These are phyloP conservation scores for Dendrobium chrysotoxum DNA, from an alignment of 106 monocot species.

Conservation along the genomic window DNA sequence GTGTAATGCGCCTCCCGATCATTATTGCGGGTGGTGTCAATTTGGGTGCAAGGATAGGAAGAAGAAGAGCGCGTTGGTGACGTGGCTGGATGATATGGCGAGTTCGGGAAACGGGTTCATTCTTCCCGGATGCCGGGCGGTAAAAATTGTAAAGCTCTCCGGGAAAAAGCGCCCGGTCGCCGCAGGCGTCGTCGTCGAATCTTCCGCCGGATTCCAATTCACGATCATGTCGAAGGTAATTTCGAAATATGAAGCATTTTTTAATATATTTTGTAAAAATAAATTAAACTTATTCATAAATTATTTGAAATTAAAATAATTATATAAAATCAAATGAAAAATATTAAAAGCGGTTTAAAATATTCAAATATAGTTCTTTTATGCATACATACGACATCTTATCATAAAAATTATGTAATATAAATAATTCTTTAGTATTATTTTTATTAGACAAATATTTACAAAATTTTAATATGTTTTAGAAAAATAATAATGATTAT, in stretches of 20 bases:
- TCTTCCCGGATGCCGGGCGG: constrained; percentile 23
- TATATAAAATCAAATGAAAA: no score
- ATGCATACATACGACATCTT: no score
- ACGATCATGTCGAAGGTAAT: constrained; percentile 18
- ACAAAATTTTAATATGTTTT: no score
- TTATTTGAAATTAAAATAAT: no score
- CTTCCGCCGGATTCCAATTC: constrained; percentile 4
- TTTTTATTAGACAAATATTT: no score
- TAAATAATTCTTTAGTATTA: no score
- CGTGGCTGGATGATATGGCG: constrained; percentile 56
- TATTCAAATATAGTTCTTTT: no score
- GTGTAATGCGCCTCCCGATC: constrained; percentile 42
- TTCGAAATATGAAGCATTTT: neutral
- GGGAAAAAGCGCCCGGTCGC: constrained; percentile 8
- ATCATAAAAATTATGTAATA: no score
- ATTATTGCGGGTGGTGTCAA: constrained; percentile 67
- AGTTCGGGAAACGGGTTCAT: constrained; percentile 49
- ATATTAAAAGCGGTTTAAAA: no score
- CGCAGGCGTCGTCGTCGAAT: constrained; percentile 16
- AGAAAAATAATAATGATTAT: neutral
- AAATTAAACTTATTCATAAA: neutral
- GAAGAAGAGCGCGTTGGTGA: constrained; percentile 42
- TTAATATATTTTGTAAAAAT: no score
- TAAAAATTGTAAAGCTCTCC: constrained; percentile 5
- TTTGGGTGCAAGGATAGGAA: constrained; percentile 45